Conservation (phyloP, 306 rosid species). For the Prunus mongolica region DNA sequence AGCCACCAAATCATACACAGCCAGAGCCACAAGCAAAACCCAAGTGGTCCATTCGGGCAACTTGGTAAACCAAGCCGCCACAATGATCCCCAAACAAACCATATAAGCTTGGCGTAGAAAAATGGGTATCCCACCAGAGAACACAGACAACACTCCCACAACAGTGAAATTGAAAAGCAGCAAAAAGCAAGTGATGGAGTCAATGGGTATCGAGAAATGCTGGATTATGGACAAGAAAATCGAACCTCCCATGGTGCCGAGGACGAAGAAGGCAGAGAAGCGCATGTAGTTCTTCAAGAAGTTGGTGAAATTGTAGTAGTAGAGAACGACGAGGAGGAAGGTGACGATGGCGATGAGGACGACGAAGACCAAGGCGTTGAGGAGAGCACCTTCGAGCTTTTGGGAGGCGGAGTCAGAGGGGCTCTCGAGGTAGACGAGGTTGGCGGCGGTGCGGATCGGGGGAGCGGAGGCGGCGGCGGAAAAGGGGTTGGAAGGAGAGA, state of each 20-base stretch:
- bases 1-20: slow-evolving; percentile 80
- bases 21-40: slow-evolving; percentile 73
- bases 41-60: slow-evolving; percentile 97
- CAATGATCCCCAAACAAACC: slow-evolving; percentile 79
- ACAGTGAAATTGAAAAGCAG: slow-evolving; percentile 74
- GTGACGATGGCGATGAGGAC: slow-evolving; percentile 69
- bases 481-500: slow-evolving; percentile 48
- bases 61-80: slow-evolving; percentile 87
- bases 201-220: slow-evolving; percentile 71
- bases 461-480: slow-evolving; percentile 24
- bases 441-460: slow-evolving; percentile 71
- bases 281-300: slow-evolving; percentile 86
- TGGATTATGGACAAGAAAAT: slow-evolving; percentile 64
- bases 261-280: slow-evolving; percentile 86
- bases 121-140: slow-evolving; percentile 69
- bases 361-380: slow-evolving; percentile 83
- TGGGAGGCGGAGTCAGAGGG: slow-evolving; percentile 70
- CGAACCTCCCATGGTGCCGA: slow-evolving; percentile 82
- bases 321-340: slow-evolving; percentile 71
- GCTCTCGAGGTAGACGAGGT: slow-evolving; percentile 77
- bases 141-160: slow-evolving; percentile 78
- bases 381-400: slow-evolving; percentile 85
- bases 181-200: slow-evolving; percentile 60
- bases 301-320: slow-evolving; percentile 80
- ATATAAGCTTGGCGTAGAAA: slow-evolving; percentile 64